Evolutionary conservation across 179 eudicot genomes (phyloP).

Genomic region (Camellia oleifera): DNA sequence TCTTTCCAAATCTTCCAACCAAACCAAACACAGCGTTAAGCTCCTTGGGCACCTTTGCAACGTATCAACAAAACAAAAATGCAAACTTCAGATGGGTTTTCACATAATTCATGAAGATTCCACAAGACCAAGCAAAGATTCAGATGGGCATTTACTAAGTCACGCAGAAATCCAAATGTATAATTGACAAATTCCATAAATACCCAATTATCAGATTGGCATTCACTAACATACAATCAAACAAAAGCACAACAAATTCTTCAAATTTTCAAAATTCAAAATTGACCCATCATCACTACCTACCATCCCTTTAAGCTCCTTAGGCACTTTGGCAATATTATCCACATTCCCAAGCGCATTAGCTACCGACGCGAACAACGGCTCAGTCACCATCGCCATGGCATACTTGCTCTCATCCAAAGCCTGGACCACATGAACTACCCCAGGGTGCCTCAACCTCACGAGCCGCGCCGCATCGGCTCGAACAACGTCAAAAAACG

Average conservation of each 20-base stretch:
- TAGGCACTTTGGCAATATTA: slow-evolving; percentile 61
- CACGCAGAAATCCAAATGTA: neutral
- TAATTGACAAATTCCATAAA: too few species aligned
- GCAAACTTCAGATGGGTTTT: neutral
- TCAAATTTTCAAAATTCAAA: neutral
- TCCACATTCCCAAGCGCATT: slow-evolving; percentile 77
- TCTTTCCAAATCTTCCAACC: too few species aligned
- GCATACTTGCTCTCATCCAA: slow-evolving; percentile 92
- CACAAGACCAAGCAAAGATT: neutral
- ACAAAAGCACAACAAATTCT: neutral
- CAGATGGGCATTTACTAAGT: neutral
- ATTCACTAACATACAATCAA: neutral
- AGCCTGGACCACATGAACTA: slow-evolving; percentile 90
- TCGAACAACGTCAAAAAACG: slow-evolving; percentile 71
- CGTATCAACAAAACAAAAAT: neutral
- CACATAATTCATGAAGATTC: neutral
- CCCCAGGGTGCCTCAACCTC: slow-evolving; percentile 91
- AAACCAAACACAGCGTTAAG: slow-evolving; percentile 34
- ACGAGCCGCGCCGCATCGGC: slow-evolving; percentile 79
- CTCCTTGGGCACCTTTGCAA: slow-evolving; percentile 72
- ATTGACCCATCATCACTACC: neutral
- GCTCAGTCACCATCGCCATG: slow-evolving; percentile 98
- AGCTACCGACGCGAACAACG: slow-evolving; percentile 77
- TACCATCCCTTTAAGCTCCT: slow-evolving; percentile 82
- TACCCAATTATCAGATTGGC: neutral